Base-by-base conservation (phyloP, 306 rosid species). In the Glycine latifolia region DNA sequence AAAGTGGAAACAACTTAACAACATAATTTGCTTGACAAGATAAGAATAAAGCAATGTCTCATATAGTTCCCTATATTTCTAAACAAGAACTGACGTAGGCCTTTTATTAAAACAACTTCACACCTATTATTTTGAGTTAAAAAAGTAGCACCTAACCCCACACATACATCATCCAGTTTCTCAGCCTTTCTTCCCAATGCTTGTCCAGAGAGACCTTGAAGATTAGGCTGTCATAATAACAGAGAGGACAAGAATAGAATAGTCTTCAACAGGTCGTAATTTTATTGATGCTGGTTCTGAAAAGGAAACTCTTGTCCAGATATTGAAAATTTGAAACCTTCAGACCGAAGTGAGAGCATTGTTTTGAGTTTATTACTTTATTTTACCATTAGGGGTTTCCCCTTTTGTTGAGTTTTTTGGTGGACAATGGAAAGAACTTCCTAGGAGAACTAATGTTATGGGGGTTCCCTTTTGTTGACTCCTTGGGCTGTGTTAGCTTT, bases 371-470 rank as follows among this genome's bases (percentile, higher is more conserved):
- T 26, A n/a, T 58, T 10, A 16, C 10, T 58, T 17, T 58, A 31
- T 11, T 61, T 17, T 10, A 11, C 16, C 46, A 63, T 63, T 63
- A 35, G 9, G 47, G 9, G 47, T 35, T 63, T 41, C 31, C 71
- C 31, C 13, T 3, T n/a, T 65, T 7, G 7, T 41, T 66, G 71
- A 39, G 31, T 7, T 46, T 1, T 66, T 67, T 67, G 41, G 12
- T 41, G 3, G 26, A 67, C 6, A 43, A 67, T 15, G 72, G 53
- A 61, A 61, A 61, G 17, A 14, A 35, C 37, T 77, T 44, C 33
- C 75, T 67, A 8, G 47, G 68, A 78, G 47, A 79, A 17, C 35
- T 9, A 46, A 69, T 55, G 43, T 58, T 6, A 47, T 67, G 26
- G 17, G 31, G 56, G 2, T 8, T 59, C 17, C 43, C 73, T 70